Percentiles rank a stretch among this genome's conserved stretches.
These are phyloP conservation scores for Ascobolus immersus DNA, from an alignment of 495 filamentous ascomycete genomes.

Conservation along the genomic window DNA sequence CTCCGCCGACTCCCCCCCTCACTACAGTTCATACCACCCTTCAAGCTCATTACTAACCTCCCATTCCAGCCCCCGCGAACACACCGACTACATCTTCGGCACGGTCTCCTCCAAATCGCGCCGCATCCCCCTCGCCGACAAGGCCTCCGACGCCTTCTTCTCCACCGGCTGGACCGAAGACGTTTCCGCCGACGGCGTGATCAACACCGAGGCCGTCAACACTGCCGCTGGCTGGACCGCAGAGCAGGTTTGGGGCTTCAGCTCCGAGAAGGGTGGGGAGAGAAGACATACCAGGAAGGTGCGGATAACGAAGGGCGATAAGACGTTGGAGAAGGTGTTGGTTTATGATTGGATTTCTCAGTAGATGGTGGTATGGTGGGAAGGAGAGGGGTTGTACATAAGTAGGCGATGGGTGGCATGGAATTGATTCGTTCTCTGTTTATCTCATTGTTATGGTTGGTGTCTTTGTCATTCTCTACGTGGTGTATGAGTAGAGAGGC, in stretches of 20 bases:
- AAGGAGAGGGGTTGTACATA: background rate
- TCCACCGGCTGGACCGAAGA: slow-evolving; percentile 26
- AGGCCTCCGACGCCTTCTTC: slow-evolving; percentile 23
- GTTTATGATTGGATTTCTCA: slow-evolving; percentile 37
- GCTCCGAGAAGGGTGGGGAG: slow-evolving; percentile 28
- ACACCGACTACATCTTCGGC: slow-evolving; percentile 66
- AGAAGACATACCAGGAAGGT: slow-evolving; percentile 43
- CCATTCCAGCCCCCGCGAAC: slow-evolving; percentile 25
- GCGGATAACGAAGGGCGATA: slow-evolving; percentile 34
- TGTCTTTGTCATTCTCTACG: background rate
- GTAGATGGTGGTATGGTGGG: background rate
- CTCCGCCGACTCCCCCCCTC: too few species aligned
- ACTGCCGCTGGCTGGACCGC: slow-evolving; percentile 32
- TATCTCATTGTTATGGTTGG: background rate
- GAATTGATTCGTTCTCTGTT: background rate
- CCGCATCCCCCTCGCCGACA: slow-evolving; percentile 18
- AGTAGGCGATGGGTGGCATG: background rate
- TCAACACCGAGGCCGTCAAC: slow-evolving; percentile 31
- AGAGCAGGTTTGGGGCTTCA: slow-evolving; percentile 41
- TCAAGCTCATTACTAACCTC: background rate
- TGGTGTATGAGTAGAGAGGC: too few species aligned
- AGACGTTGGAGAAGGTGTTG: slow-evolving; percentile 37
- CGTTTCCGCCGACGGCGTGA: slow-evolving; percentile 24
- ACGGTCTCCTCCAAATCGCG: slow-evolving; percentile 33
- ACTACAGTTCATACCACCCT: too few species aligned